Conservation (phyloP, 441 rosid genomes). For the Adansonia gregorii region DNA sequence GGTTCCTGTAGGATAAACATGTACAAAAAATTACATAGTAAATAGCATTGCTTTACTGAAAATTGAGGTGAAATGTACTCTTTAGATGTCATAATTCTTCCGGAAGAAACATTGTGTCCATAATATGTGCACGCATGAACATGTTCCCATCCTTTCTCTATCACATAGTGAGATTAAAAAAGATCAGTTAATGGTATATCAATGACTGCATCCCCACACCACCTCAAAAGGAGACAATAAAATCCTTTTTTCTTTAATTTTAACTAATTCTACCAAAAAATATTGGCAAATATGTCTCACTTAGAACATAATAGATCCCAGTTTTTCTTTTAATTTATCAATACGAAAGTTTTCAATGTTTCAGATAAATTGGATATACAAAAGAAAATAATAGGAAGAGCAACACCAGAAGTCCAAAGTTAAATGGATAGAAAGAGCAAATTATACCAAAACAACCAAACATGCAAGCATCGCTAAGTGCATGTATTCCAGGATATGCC, state of each 20-base stretch:
- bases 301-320: not conserved
- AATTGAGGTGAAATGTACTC: not conserved
- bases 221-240: not conserved
- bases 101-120: not conserved
- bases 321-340: not conserved
- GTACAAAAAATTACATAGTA: not conserved
- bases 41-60: not conserved
- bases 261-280: not conserved
- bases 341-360: not conserved
- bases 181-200: not conserved
- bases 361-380: not conserved
- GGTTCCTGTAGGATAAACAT: conserved; percentile 54
- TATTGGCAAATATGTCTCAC: not conserved
- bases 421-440: not conserved
- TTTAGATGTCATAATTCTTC: not conserved
- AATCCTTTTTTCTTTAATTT: not conserved
- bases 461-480: not conserved
- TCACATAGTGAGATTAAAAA: not conserved
- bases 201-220: not conserved
- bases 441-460: conserved; percentile 8
- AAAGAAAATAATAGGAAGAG: not conserved
- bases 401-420: not conserved
- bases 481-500: conserved; percentile 15
- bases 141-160: not conserved
- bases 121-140: not conserved